These are phyloP conservation scores for Geosmithia morbida DNA, from an alignment of 2,329 filamentous ascomycete genomes.

Conservation along the genomic window DNA sequence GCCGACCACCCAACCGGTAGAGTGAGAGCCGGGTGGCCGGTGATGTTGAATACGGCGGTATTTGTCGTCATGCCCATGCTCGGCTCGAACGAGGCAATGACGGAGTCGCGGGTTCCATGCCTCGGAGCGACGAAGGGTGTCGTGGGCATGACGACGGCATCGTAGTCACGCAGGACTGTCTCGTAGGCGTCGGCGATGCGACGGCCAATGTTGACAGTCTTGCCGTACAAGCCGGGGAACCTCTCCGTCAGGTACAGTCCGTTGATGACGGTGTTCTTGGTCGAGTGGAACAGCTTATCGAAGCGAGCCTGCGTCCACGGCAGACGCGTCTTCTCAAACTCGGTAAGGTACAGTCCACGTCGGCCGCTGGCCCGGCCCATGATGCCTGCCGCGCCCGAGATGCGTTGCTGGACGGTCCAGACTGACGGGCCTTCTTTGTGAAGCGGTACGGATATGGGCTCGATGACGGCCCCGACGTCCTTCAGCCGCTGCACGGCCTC, in stretches of 20 bases:
- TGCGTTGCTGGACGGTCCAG: slow-evolving; percentile 33
- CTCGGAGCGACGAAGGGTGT: slow-evolving; percentile 30
- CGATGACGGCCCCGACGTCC: slow-evolving; percentile 30
- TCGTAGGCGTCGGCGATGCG: slow-evolving; percentile 32
- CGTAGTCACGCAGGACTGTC: slow-evolving; percentile 19
- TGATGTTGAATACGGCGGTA: slow-evolving; percentile 41
- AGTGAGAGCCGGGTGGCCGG: slow-evolving; percentile 39
- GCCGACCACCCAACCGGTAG: slow-evolving; percentile 33
- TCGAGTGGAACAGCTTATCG: slow-evolving; percentile 33
- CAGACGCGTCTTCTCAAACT: slow-evolving; percentile 32
- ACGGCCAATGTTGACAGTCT: slow-evolving; percentile 30
- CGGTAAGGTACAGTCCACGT: slow-evolving; percentile 30
- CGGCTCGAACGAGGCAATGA: slow-evolving; percentile 29
- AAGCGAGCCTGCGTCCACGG: slow-evolving; percentile 32
- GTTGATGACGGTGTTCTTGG: slow-evolving; percentile 39
- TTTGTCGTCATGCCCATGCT: slow-evolving; percentile 40
- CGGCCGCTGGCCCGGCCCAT: slow-evolving; percentile 28
- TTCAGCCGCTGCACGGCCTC: slow-evolving; percentile 23
- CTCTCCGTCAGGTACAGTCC: slow-evolving; percentile 28
- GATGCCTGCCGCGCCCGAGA: slow-evolving; percentile 25
- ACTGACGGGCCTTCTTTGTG: slow-evolving; percentile 31
- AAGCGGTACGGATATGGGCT: slow-evolving; percentile 33
- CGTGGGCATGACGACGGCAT: slow-evolving; percentile 32
- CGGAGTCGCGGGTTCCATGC: slow-evolving; percentile 21
- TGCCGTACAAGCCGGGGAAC: slow-evolving; percentile 31